These are phyloP conservation scores for Aspergillus brunneoviolaceus DNA, from an alignment of 2,329 filamentous ascomycete species.

Conservation along the genomic window DNA sequence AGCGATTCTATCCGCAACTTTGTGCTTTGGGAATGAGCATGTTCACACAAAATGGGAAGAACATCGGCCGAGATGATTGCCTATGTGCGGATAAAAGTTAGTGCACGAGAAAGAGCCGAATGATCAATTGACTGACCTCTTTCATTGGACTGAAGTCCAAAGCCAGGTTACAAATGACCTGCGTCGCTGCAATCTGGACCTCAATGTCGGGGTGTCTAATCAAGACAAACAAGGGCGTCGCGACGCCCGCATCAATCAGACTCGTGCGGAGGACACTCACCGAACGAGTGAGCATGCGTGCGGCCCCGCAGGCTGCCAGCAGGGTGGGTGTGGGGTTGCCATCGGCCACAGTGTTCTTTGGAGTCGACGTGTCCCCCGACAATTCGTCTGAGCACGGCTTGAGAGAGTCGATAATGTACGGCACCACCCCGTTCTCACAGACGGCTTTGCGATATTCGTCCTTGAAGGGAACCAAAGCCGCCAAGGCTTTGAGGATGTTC, in stretches of 20 bases:
- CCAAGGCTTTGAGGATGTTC: slow-evolving; percentile 72
- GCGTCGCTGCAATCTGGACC: slow-evolving; percentile 82
- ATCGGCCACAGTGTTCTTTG: slow-evolving; percentile 51
- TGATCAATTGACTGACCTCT: slow-evolving; percentile 56
- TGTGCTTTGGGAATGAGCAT: slow-evolving; percentile 79
- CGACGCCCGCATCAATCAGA: slow-evolving; percentile 80
- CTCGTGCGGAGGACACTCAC: slow-evolving; percentile 81
- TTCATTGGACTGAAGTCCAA: slow-evolving; percentile 89
- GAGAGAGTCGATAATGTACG: slow-evolving; percentile 81
- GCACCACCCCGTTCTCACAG: slow-evolving; percentile 76
- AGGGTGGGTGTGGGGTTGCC: slow-evolving; percentile 79
- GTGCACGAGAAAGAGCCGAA: not conserved
- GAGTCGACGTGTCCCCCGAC: slow-evolving; percentile 27
- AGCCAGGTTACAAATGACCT: slow-evolving; percentile 79
- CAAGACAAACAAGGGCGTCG: slow-evolving; percentile 72
- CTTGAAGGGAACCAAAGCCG: slow-evolving; percentile 76
- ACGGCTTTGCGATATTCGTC: slow-evolving; percentile 81
- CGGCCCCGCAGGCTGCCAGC: slow-evolving; percentile 78
- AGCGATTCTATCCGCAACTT: slow-evolving; percentile 79
- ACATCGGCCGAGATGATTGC: slow-evolving; percentile 72
- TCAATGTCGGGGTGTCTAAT: slow-evolving; percentile 73
- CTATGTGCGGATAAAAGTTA: slow-evolving; percentile 44
- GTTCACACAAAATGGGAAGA: slow-evolving; percentile 74
- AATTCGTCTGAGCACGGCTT: slow-evolving; percentile 51
- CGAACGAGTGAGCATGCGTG: slow-evolving; percentile 79